These are phyloP conservation scores for Microcyclospora pomicola DNA, from an alignment of 2,329 filamentous ascomycete genomes.

Conservation along the genomic window DNA sequence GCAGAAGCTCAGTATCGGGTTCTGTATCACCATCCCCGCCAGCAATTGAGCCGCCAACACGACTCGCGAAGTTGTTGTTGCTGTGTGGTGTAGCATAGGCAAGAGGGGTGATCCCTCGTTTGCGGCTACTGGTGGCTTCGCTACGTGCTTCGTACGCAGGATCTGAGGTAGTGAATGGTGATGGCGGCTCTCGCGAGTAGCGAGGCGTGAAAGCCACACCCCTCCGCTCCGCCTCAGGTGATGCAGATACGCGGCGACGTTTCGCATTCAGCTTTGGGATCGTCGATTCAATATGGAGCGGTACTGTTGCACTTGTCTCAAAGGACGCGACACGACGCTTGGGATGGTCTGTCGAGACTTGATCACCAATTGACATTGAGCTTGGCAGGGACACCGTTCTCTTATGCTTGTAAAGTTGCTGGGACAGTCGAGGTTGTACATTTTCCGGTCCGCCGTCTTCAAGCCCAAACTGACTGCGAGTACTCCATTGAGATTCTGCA, in stretches of 20 bases:
- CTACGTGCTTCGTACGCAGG: constrained; percentile 8
- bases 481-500: constrained; percentile 22
- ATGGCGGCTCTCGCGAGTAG: constrained; percentile 31
- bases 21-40: constrained; percentile 23
- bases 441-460: constrained; percentile 2
- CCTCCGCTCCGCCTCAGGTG: constrained; percentile 31
- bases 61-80: constrained; percentile 16
- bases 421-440: background rate
- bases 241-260: constrained; percentile 42
- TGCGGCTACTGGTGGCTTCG: constrained; percentile 28
- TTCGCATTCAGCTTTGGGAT: constrained; percentile 19
- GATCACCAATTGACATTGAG: constrained; percentile 8
- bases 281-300: constrained; percentile 10
- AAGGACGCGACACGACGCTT: constrained; percentile 21
- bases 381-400: constrained; percentile 17
- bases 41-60: constrained; percentile 15
- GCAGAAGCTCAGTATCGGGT: constrained; percentile 10
- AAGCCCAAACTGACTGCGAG: constrained; percentile 21
- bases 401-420: constrained; percentile 2
- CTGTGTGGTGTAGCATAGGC: constrained; percentile 67
- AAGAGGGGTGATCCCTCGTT: constrained; percentile 40
- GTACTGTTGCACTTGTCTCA: constrained; percentile 17
- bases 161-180: constrained; percentile 25
- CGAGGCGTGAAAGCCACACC: constrained; percentile 28
- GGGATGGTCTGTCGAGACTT: constrained; percentile 4